These are phyloP conservation scores for Lithocarpus polystachyus DNA, from an alignment of 306 rosid genomes.

Conservation along the genomic window DNA sequence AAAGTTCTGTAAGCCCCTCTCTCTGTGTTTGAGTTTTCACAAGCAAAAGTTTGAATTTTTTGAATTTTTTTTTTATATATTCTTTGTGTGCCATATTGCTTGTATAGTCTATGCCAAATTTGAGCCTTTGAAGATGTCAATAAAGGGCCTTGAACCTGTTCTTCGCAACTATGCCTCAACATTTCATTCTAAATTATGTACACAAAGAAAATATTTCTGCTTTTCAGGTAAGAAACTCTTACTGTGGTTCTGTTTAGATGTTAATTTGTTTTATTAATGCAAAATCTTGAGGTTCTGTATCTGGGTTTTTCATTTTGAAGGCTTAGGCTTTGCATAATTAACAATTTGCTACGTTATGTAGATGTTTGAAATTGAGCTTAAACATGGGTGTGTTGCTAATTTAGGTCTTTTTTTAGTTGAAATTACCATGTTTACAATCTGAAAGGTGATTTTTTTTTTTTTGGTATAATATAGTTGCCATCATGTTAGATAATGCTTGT, in stretches of 20 bases:
- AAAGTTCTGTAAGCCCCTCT: conserved; percentile 26
- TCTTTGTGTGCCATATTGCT: background rate
- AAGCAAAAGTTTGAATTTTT: background rate
- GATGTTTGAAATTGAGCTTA: background rate
- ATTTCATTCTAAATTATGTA: conserved; percentile 10
- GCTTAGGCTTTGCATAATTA: background rate
- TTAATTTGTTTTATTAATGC: background rate
- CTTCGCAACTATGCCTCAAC: conserved; percentile 26
- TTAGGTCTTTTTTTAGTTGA: background rate
- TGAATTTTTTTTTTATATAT: background rate
- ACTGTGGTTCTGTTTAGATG: background rate
- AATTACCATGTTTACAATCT: background rate
- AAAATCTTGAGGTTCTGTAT: background rate
- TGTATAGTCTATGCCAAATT: conserved; percentile 35
- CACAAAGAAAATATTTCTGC: conserved; percentile 19
- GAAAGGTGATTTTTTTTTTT: background rate
- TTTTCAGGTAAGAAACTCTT: conserved; percentile 33
- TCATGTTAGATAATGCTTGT: background rate
- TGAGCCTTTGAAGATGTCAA: conserved; percentile 15
- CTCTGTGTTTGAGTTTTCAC: background rate
- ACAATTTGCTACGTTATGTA: too few relatives aligned
- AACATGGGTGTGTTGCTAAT: background rate
- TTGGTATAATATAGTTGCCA: background rate
- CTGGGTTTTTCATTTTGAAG: background rate
- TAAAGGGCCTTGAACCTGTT: conserved; percentile 22